These are phyloP conservation scores for Termitomyces sp. DNA, from an alignment of 1,284 basidiomycete species.

Conservation along the genomic window DNA sequence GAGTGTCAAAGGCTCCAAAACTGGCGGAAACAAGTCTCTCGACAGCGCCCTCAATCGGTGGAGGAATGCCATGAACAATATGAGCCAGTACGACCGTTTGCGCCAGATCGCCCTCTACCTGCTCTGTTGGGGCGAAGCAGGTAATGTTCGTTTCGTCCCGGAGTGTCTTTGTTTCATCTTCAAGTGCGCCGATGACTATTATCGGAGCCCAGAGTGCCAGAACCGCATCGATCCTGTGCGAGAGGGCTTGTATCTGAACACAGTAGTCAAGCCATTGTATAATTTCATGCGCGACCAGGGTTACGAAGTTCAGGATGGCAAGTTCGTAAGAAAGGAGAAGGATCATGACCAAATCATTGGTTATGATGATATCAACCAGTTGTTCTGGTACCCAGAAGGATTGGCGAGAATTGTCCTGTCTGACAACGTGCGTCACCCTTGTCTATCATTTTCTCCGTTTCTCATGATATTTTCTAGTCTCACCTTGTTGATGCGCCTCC, in stretches of 20 bases:
- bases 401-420: constrained; percentile 86
- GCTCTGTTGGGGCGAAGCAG: constrained; percentile 97
- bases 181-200: constrained; percentile 99
- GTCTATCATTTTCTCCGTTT: neutral
- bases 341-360: constrained; percentile 97
- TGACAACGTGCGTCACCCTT: constrained; percentile 63
- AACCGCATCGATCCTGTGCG: constrained; percentile 91
- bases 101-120: constrained; percentile 95
- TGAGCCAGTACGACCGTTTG: constrained; percentile 97
- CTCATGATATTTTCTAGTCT: constrained; percentile 45
- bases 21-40: constrained; percentile 76
- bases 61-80: constrained; percentile 98
- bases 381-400: constrained; percentile 99
- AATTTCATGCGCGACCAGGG: constrained; percentile 96
- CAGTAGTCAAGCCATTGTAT: constrained; percentile 93
- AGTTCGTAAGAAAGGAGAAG: constrained; percentile 90
- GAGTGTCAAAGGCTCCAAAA: constrained; percentile 68
- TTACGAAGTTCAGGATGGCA: constrained; percentile 93
- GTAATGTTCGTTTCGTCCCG: constrained; percentile 95
- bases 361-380: constrained; percentile 98
- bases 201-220: constrained; percentile 97
- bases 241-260: constrained; percentile 90
- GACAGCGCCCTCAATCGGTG: constrained; percentile 91
- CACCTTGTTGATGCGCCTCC: constrained; percentile 88
- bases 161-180: constrained; percentile 99